Percentiles rank a stretch among this genome's conserved stretches.
Evolutionary conservation across 2,329 filamentous ascomycete species (phyloP).

Genomic region (Colletotrichum horii): DNA sequence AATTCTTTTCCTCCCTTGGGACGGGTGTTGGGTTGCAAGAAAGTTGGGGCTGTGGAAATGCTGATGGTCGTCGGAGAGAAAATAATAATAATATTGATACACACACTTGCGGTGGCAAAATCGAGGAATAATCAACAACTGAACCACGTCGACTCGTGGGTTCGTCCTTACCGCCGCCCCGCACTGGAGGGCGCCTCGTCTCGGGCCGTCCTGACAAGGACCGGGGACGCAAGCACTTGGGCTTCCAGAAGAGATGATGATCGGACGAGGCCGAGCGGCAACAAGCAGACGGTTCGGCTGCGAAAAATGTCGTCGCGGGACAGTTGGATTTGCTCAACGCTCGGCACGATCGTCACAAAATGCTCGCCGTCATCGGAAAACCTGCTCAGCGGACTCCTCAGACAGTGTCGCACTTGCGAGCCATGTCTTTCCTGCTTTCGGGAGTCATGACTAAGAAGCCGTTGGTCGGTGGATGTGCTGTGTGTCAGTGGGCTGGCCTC

Average conservation of each 20-base stretch:
- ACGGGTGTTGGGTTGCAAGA: neutral
- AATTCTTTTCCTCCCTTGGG: neutral
- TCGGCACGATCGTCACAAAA: neutral
- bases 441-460: neutral
- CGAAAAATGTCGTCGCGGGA: neutral
- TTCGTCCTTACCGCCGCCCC: neutral
- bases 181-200: conserved; percentile 2
- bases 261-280: neutral
- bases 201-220: conserved; percentile 20
- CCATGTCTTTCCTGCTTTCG: neutral
- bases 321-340: neutral
- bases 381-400: neutral
- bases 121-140: neutral
- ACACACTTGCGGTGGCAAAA: neutral
- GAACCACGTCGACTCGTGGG: neutral
- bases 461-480: neutral
- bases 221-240: neutral
- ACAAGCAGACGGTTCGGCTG: neutral
- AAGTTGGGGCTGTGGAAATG: neutral
- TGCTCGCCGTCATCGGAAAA: neutral
- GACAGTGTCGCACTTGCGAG: neutral
- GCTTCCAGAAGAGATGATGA: neutral
- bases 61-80: neutral
- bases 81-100: neutral
- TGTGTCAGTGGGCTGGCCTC: neutral